Percentiles rank a stretch among this genome's conserved stretches.
phyloP scores from a whole-genome alignment of 2,329 filamentous ascomycete species.

The Aureobasidium zeae region DNA sequence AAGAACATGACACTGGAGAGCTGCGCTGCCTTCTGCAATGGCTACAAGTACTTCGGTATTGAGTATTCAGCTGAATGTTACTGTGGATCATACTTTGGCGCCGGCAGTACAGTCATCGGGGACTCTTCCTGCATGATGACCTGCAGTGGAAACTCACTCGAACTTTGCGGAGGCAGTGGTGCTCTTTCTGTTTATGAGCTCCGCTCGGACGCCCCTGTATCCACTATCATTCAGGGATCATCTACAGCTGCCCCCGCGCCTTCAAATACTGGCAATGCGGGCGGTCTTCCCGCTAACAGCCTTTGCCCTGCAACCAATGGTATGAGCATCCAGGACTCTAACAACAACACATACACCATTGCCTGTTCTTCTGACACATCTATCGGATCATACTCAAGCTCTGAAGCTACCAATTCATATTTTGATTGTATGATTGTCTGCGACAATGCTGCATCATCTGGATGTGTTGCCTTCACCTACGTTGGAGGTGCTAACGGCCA shows the following conservation, averaged over 20 bases:
- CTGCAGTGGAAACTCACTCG: slow-evolving; percentile 22
- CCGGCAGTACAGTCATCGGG: slow-evolving; percentile 17
- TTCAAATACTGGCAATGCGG: slow-evolving; percentile 2
- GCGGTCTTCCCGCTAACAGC: slow-evolving; percentile 18
- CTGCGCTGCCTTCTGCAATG: slow-evolving; percentile 30
- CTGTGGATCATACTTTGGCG: slow-evolving; percentile 22
- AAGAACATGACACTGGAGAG: slow-evolving; percentile 32
- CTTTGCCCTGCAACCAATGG: slow-evolving; percentile 18
- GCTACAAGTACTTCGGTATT: slow-evolving; percentile 32
- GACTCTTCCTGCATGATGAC: slow-evolving; percentile 24
- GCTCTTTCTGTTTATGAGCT: slow-evolving; percentile 24
- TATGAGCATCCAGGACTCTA: slow-evolving; percentile 12
- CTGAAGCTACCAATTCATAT: slow-evolving; percentile 12
- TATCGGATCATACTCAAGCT: slow-evolving; percentile 10
- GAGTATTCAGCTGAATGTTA: slow-evolving; percentile 33
- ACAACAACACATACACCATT: slow-evolving; percentile 11
- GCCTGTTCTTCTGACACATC: slow-evolving; percentile 10
- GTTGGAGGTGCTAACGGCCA: slow-evolving; percentile 15
- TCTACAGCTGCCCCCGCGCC: slow-evolving; percentile 13
- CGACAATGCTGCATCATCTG: slow-evolving; percentile 8
- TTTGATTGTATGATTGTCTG: slow-evolving; percentile 17
- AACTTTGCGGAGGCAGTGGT: slow-evolving; percentile 26
- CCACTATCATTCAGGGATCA: slow-evolving; percentile 16
- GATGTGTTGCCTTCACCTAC: slow-evolving; percentile 15
- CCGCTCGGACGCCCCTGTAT: slow-evolving; percentile 9